Base-by-base conservation (phyloP, 2,329 filamentous ascomycete species). In the Fusarium circinatum region DNA sequence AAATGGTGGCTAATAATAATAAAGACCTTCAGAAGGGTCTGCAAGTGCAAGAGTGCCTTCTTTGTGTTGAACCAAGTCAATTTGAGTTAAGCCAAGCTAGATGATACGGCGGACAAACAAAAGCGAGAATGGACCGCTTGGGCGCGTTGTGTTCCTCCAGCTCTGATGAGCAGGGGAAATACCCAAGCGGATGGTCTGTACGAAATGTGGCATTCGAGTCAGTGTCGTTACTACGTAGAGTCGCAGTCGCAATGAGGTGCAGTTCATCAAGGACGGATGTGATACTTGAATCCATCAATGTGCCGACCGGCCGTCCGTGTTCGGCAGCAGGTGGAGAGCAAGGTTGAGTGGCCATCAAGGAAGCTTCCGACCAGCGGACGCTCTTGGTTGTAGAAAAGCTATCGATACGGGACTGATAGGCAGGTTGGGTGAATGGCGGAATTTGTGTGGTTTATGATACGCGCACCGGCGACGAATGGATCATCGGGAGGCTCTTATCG, bases 271-370 rank as follows among this genome's bases (percentile, higher is more conserved):
- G 68, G 60, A 54, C 56, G 58, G 42, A 70, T 54, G 56, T 44
- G 61, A 59, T 44, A 59, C n/a, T 62, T 57, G 34, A 49, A 63
- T 36, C 12, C 32, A 57, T 69, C 58, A 54, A 44, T 52, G 34
- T 39, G 67, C 59, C 65, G 49, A 52, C 66, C 56, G 62, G 62
- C 67, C 56, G 67, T 71, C 67, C 62, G 67, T 71, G 67, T 71
- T 71, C 66, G 62, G 68, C 38, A 71, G 41, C 32, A 62, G 49
- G 68, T 67, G 67, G 68, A 71, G 62, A 70, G 67, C 49, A 44
- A 45, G 61, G 66, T 61, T 68, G 41, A 54, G 51, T 65, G 57
- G 47, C 60, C 67, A 58, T 47, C 62, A 57, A 62, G 56, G 65
- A 71, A 71, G 51, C 61, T 70, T 66, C 49, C 67, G 47, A 54